These are phyloP conservation scores for Cenchrus purpureus DNA, from an alignment of 176 grass and related monocot species.

Conservation along the genomic window DNA sequence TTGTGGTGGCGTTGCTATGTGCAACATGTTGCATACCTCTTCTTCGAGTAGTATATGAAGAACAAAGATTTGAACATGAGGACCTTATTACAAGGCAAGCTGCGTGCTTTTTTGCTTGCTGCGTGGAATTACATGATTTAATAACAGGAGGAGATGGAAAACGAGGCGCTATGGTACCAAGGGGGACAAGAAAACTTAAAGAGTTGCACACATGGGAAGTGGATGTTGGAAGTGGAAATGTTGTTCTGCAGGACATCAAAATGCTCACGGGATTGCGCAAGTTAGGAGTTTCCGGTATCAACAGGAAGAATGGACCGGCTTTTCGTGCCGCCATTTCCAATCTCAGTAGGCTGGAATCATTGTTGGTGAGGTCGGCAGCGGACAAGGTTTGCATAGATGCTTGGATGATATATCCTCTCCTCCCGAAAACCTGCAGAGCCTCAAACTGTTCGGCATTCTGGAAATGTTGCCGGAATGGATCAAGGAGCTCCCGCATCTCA, in stretches of 20 bases:
- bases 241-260: neutral
- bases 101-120: neutral
- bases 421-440: neutral
- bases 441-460: neutral
- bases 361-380: neutral
- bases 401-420: neutral
- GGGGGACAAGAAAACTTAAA: neutral
- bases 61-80: no score
- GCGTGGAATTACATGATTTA: fast-evolving
- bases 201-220: neutral
- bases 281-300: neutral
- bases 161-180: neutral
- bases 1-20: fast-evolving
- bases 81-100: neutral
- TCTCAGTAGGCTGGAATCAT: neutral
- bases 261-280: neutral
- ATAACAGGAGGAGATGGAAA: fast-evolving
- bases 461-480: neutral
- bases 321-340: neutral
- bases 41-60: neutral
- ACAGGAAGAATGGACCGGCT: neutral
- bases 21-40: neutral
- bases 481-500: neutral
- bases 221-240: neutral
- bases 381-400: neutral